Evolutionary conservation across 129 eudicot species (phyloP).

Genomic region (Artemisia annua): DNA sequence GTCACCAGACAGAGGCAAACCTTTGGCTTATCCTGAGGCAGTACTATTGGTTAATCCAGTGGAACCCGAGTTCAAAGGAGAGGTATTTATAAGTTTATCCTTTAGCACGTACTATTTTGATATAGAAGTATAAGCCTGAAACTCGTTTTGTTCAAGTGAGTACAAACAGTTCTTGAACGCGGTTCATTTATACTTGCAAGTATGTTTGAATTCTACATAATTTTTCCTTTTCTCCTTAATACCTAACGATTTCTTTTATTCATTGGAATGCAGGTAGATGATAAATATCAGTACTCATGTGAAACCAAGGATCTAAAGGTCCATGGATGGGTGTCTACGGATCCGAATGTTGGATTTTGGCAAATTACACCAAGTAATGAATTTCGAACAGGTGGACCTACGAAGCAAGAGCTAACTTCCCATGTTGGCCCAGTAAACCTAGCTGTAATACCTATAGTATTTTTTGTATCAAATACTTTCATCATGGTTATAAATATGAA

Average conservation of each 20-base stretch:
- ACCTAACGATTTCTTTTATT: neutral
- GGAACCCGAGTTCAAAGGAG: conserved; percentile 89
- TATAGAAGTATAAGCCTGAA: neutral
- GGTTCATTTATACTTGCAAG: neutral
- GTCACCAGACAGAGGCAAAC: conserved; percentile 50
- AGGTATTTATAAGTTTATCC: conserved; percentile 43
- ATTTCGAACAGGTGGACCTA: conserved; percentile 47
- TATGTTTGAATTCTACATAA: neutral
- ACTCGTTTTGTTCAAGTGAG: too few species aligned
- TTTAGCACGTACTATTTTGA: neutral
- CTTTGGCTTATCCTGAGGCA: conserved; percentile 82
- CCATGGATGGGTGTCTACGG: conserved; percentile 57
- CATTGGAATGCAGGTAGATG: conserved; percentile 50
- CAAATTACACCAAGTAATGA: conserved; percentile 60
- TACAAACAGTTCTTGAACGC: too few species aligned
- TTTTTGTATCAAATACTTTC: neutral
- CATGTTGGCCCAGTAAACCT: conserved; percentile 72
- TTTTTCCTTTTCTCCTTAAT: neutral
- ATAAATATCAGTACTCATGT: conserved; percentile 61
- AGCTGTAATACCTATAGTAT: conserved; percentile 49
- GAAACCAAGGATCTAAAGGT: conserved; percentile 55
- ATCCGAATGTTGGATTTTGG: conserved; percentile 60
- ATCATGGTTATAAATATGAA: neutral
- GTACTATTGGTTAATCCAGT: conserved; percentile 73
- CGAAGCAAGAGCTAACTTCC: conserved; percentile 69